A percentile compares a stretch with the other conserved stretches of the same genome.
Evolutionary conservation across 805 yeast species (phyloP).

Genomic region (Wickerhamiella cacticola): DNA sequence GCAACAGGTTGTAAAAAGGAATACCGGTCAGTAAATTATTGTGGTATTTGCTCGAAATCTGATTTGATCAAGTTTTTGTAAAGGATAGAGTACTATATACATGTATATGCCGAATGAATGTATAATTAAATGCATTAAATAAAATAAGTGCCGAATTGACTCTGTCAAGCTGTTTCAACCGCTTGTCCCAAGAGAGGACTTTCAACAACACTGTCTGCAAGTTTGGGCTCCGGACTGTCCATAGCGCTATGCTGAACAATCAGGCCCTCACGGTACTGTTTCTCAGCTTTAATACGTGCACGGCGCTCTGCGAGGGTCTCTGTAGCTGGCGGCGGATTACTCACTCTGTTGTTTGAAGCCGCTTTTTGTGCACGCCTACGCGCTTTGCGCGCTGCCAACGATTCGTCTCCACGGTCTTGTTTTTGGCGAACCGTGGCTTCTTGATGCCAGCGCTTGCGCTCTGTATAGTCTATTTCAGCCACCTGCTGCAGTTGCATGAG

Average conservation of each 20-base stretch:
- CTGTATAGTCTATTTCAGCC: constrained; percentile 25
- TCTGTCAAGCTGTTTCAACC: background rate
- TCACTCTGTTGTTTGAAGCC: background rate
- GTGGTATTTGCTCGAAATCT: too few species aligned
- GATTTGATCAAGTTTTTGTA: too few species aligned
- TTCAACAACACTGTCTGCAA: background rate
- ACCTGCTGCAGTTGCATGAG: constrained; percentile 26
- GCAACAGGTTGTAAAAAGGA: too few species aligned
- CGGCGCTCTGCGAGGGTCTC: constrained; percentile 23
- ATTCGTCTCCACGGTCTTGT: constrained; percentile 22
- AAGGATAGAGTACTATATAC: too few species aligned
- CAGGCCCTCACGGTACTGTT: constrained; percentile 4
- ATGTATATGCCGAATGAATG: too few species aligned
- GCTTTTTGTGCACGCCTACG: constrained; percentile 21
- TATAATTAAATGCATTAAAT: background rate
- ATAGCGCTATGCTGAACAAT: constrained; percentile 2
- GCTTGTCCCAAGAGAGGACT: background rate
- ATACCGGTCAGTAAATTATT: too few species aligned
- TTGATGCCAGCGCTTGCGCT: constrained; percentile 22
- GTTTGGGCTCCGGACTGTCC: background rate
- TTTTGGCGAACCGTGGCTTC: constrained; percentile 15
- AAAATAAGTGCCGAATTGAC: background rate
- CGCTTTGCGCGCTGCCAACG: constrained; percentile 26
- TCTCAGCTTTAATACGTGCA: constrained; percentile 14
- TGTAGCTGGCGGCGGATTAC: constrained; percentile 9